Base-by-base conservation (phyloP, 495 filamentous ascomycete species). In the Penicillium alfredii region DNA sequence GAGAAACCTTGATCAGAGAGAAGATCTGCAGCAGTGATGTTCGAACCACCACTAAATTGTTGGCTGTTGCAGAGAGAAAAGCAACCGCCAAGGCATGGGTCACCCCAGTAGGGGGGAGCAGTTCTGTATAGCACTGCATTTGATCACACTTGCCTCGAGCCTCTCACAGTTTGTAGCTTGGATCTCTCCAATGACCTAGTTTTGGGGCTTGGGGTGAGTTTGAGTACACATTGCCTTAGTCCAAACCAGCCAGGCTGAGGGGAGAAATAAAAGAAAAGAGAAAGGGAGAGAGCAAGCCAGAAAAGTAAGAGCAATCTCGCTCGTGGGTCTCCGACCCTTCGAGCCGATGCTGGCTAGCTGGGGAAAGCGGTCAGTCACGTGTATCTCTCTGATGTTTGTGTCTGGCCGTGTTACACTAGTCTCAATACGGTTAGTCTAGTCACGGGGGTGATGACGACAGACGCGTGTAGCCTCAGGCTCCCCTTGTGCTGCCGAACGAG, bases 21-120 rank as follows among this genome's bases (percentile, higher is more conserved):
- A 94, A 97, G 47, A 97, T 80, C 58, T 97, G 92, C 21, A 98
- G 78, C 22, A 96, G 71, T 16, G 88, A 94, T 31, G 84, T 85
- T 67, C 86, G 89, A 21, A 84, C 86, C 61, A 96, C 79, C 37
- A 94, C 64, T 44, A 97, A 74, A 55, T 97, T 96, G 52, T 74
- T 80, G 41, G 83, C 78, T 33, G 80, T 76, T 10, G 84, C 64
- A 18, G 79, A 80, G 26, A 81, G 64, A 52, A 99, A 90, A 13
- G 87, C 77, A 11, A 94, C 62, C 27, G 72, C 73, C 51, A 97
- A 58, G 22, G 90, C 85, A 66, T 94, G 84, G 38, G 87, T 87
- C 53, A 99, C 86, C 49, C 88, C 87, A 51, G 87, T 93, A 13
- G 92, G 88, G 64, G 92, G 81, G 47, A 86, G 77, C 53, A 99